Percentiles rank a stretch among this genome's conserved stretches.
These are phyloP conservation scores for Aspergillus tubingensis DNA, from an alignment of 2,329 filamentous ascomycete genomes.

Conservation along the genomic window DNA sequence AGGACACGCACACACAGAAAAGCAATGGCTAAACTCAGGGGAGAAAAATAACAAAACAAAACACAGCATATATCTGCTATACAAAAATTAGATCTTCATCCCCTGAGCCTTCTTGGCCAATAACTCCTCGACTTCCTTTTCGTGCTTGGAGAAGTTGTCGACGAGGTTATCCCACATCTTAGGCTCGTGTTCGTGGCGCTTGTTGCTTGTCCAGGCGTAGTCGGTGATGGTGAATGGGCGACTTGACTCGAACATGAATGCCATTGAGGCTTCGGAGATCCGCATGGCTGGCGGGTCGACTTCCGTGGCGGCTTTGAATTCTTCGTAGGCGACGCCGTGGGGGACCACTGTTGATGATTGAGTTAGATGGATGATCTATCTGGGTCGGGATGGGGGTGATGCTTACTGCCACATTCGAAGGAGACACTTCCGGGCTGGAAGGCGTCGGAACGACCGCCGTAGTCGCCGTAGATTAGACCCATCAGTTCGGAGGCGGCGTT, in stretches of 20 bases:
- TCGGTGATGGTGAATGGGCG: slow-evolving; percentile 40
- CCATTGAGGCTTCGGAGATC: slow-evolving; percentile 37
- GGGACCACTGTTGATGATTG: slow-evolving; percentile 30
- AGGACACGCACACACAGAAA: background rate
- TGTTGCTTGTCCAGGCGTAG: slow-evolving; percentile 37
- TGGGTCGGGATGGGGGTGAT: background rate
- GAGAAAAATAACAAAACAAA: background rate
- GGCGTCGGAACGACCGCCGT: slow-evolving; percentile 37
- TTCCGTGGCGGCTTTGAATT: slow-evolving; percentile 36
- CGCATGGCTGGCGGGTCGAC: slow-evolving; percentile 29
- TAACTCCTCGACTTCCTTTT: slow-evolving; percentile 51
- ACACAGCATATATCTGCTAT: background rate
- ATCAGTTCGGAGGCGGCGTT: slow-evolving; percentile 44
- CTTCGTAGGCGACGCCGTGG: slow-evolving; percentile 39
- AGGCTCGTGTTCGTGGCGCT: slow-evolving; percentile 51
- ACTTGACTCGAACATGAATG: slow-evolving; percentile 40
- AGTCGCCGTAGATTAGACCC: slow-evolving; percentile 40
- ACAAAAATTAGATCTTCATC: slow-evolving; percentile 14
- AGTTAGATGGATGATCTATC: background rate
- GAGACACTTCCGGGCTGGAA: slow-evolving; percentile 39
- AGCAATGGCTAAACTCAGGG: background rate
- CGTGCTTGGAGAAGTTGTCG: slow-evolving; percentile 53
- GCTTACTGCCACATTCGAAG: slow-evolving; percentile 39
- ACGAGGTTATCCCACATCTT: slow-evolving; percentile 59
- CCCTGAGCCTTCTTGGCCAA: slow-evolving; percentile 35